Base-by-base conservation (phyloP, 257 asterid genomes). In the Misopates orontium region DNA sequence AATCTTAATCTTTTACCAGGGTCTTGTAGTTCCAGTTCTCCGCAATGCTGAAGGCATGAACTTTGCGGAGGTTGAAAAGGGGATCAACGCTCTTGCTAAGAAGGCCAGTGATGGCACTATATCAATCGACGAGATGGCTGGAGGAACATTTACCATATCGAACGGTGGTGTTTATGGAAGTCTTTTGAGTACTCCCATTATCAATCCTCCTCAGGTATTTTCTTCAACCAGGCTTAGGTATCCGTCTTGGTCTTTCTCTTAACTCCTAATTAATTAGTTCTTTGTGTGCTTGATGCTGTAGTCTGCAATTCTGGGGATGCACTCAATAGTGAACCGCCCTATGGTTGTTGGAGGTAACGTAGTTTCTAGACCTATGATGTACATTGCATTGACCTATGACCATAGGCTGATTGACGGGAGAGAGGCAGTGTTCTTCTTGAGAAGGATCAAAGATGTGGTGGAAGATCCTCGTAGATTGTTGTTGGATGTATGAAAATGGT, bases 131-230 rank as follows among this genome's bases (percentile, higher is more conserved):
- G 99, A 94, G 82, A 94, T 94, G 97, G 97, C 97, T 21, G 97
- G 99, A 17, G 96, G 96, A 31, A 77, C 97, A 8, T 90, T 94
- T 76, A 94, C 99, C 57, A 94, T 94, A 66, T 94, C 99, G 25
- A 94, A 94, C 48, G 99, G 99, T 51, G 99, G 99, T 55, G 96
- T 94, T 45, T 94, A 94, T 77, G 97, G 99, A 75, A 94, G 99
- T 79, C 95, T 94, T 72, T 66, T 88, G 69, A 94, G 99, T 75
- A 94, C 96, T 66, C 99, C 99, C 68, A 90, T 94, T 69, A 94
- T 94, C 71, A 94, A 94, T 64, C 99, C 99, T 67, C 99, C 99
- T 31, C 99, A 94, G 96, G 99, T 94, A 54, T 67, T 1, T 9
- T 67, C 49, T 51, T 17, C 18, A 44, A 0, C 5, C 45, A 52